phyloP scores from a whole-genome alignment of 495 filamentous ascomycete genomes.

The Aspergillus conjunctus region DNA sequence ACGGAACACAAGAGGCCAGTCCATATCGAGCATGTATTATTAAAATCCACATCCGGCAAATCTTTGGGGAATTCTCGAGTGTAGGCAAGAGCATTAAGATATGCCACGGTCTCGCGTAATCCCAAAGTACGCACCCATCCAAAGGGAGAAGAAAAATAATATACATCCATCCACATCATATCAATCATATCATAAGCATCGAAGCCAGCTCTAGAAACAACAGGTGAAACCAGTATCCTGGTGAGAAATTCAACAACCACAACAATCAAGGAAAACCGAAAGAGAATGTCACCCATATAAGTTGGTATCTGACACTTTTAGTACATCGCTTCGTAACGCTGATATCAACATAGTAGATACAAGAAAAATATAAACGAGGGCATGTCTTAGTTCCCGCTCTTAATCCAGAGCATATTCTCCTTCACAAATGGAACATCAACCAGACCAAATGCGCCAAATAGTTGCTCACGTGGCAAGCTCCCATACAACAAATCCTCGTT shows the following conservation, averaged over 20 bases:
- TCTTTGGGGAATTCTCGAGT: no score
- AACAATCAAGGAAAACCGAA: conserved; percentile 4
- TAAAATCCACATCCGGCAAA: no score
- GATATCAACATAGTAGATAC: conserved; percentile 1
- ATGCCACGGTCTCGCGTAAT: no score
- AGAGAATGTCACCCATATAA: neutral
- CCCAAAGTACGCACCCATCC: neutral
- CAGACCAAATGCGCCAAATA: conserved; percentile 38
- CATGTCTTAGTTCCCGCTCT: conserved; percentile 12
- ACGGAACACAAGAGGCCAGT: no score
- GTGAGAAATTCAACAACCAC: neutral
- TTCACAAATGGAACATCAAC: conserved; percentile 30
- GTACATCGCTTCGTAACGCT: conserved; percentile 11
- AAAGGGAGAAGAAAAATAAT: neutral
- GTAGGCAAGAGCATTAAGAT: no score
- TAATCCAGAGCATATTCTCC: conserved; percentile 35
- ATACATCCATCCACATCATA: conserved; percentile 3
- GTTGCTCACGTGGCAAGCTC: conserved; percentile 33
- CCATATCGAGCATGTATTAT: no score
- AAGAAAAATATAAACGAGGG: conserved; percentile 7
- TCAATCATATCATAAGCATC: conserved; percentile 5
- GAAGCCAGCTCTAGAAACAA: conserved; percentile 8
- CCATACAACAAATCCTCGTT: conserved; percentile 43
- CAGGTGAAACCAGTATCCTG: conserved; percentile 1
- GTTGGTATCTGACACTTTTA: conserved; percentile 1